Evolutionary conservation across 768 basidiomycete species (phyloP).

Genomic region (Lentinus brumalis): DNA sequence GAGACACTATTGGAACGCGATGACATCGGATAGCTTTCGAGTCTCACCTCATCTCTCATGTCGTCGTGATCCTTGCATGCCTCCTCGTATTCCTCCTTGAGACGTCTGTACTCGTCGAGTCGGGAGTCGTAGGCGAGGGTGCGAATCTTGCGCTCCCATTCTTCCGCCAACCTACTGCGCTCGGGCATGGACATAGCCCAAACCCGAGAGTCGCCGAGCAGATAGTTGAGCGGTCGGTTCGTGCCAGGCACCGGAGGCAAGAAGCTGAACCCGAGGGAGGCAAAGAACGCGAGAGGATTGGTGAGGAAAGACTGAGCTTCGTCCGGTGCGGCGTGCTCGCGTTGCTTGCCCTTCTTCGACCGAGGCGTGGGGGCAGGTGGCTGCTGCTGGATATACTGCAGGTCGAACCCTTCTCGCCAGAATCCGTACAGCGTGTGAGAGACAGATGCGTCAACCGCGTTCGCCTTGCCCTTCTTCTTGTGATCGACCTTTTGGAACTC

Average conservation of each 20-base stretch:
- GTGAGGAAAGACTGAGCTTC: neutral
- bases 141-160: constrained; percentile 51
- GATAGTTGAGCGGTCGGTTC: constrained; percentile 38
- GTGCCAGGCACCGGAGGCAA: constrained; percentile 42
- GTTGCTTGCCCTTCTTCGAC: neutral
- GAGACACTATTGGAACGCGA: neutral
- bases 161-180: constrained; percentile 43
- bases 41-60: constrained; percentile 55
- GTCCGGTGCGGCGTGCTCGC: neutral
- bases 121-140: constrained; percentile 31
- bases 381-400: constrained; percentile 44
- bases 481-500: constrained; percentile 9
- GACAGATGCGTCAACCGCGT: constrained; percentile 1
- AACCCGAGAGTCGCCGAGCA: constrained; percentile 42
- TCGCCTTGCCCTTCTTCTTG: constrained; percentile 29
- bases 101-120: constrained; percentile 43
- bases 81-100: constrained; percentile 43
- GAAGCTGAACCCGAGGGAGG: constrained; percentile 34
- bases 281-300: constrained; percentile 31
- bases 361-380: neutral
- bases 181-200: constrained; percentile 60
- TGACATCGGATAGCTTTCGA: no score
- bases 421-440: constrained; percentile 44
- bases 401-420: constrained; percentile 51
- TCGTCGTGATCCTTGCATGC: constrained; percentile 40